These are phyloP conservation scores for Miamiensis avidus DNA, from an alignment of 169 alveolate species.

Conservation along the genomic window DNA sequence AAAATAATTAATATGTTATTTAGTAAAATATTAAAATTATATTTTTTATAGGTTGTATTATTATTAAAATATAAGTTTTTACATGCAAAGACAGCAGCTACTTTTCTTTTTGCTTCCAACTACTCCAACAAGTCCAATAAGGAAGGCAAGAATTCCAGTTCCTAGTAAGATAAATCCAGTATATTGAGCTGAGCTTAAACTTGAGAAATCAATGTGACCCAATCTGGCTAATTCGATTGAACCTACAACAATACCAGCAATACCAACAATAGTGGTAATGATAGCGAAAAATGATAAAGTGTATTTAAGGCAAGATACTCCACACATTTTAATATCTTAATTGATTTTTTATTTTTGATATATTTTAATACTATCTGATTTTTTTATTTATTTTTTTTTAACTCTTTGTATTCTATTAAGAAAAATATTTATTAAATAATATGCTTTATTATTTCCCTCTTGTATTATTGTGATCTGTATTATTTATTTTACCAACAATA, in stretches of 20 bases:
- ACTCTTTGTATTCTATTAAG: no score
- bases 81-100: background rate
- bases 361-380: no score
- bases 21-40: no score
- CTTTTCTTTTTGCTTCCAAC: background rate
- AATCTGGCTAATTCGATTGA: background rate
- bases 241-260: background rate
- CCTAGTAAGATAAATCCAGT: background rate
- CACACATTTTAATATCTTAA: background rate
- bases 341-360: no score
- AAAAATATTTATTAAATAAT: no score
- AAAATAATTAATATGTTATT: no score
- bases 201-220: background rate
- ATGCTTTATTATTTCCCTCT: background rate
- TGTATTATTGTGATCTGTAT: background rate
- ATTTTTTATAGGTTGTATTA: no score
- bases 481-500: no score
- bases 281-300: background rate
- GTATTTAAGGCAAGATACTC: background rate
- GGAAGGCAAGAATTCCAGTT: background rate
- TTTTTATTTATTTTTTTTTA: no score
- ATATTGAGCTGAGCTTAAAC: background rate
- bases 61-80: no score
- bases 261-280: background rate
- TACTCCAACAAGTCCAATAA: background rate